Evolutionary conservation across 352 stramenopile species (phyloP), one percentile per base, ranked within the genome.

Genomic region (Globisporangium polare): DNA sequence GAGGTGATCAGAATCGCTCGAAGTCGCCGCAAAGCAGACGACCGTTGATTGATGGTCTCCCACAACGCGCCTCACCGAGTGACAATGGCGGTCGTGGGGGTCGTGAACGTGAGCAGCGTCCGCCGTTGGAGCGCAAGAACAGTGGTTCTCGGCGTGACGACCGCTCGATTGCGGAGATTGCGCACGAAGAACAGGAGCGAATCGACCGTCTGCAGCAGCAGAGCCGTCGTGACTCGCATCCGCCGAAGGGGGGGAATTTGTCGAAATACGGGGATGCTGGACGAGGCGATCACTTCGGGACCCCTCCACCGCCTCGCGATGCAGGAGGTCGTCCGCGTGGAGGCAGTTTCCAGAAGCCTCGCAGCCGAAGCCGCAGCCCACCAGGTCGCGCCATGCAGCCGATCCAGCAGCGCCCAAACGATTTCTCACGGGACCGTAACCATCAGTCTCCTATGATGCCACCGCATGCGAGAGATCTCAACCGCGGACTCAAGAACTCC

Each of bases 161-260:
- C 3, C 73, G 75, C 27, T 84, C 75, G 18, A 82, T 86, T 56
- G 78, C 76, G 1, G 76, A 80, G 47, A 60, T 83, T 63, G 74
- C 76, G 17, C 74, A 71, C n/a, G 70, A 85, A 29, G 74, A 85
- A 31, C 69, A 73, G 39, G 65, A 80, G 51, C 66, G 79, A 12
- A 68, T 69, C 3, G 67, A 84, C 33, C 75, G 69, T 1, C 68
- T 78, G 29, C 63, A 78, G 27, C 57, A 76, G 12, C 72, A 71
- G 18, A 60, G 64, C 17, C 78, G 67, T n/a, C 76, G 70, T 53
- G 72, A 77, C 5, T 58, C 26, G 39, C n/a, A 52, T 24, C 6
- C 55, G n/a, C 3, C 39, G 18, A 53, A 47, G 63, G 45, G 71
- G 62, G 59, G 43, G 12, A 54, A 54, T 42, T 18, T 63, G 68